Evolutionary conservation across 257 asterid genomes (phyloP), one percentile per base, ranked within the genome.

Genomic region (Fraxinus excelsior): DNA sequence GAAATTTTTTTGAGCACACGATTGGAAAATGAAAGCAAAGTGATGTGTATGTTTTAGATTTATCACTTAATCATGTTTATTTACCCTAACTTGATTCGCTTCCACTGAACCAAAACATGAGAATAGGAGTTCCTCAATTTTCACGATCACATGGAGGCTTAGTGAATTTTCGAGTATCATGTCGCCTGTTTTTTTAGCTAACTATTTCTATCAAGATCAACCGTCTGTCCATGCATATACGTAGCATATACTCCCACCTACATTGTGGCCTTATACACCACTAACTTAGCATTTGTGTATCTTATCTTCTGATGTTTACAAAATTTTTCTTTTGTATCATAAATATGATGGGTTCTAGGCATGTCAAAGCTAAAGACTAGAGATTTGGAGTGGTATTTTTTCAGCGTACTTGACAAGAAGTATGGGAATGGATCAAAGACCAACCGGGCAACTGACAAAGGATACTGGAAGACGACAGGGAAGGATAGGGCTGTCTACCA

Each of bases 391-490:
- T 95, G 99, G 98, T 95, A 91, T 80, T 93, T 93, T 86, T 95
- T 95, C 89, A 93, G 98, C 71, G 75, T 86, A 77, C 85, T 90
- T 74, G 98, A 95, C 84, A 89, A 88, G 86, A 95, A 93, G 87
- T 93, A 91, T 73, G 98, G 97, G 10, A 90, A 93, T 80, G 91
- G 94, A 71, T 86, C 93, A 26, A 89, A 93, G 80, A 93, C 98
- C 64, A 95, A 95, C 82, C 86, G 99, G 12, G 98, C 99, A 0
- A 95, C 99, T 23, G 92, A 84, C 58, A 84, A 79, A 80, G 99
- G 99, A 60, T 93, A 95, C 74, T 95, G 99, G 98, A 95, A 95
- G 86, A 93, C 98, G 7, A 95, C 99, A 4, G 99, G 99, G 40
- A 95, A 91, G 83, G 98, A 91, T 80, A 84, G 97, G 80, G 85